Evolutionary conservation across 257 asterid genomes (phyloP), one percentile per base, ranked within the genome.

Genomic region (Solanum tacnaense): DNA sequence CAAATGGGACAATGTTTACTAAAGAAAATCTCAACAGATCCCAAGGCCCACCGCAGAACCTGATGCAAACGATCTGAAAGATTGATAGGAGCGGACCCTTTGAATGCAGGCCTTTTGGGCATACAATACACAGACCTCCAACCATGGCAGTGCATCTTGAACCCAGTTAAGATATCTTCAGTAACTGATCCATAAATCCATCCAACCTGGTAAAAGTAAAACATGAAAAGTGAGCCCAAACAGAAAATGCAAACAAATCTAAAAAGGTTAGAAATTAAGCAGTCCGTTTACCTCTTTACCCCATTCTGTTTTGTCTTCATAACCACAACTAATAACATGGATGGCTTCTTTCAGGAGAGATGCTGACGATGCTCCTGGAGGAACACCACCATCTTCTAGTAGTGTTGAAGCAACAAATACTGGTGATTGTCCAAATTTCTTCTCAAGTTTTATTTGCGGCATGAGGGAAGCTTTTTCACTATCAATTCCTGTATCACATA

Each of bases 231-330:
- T 85, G 62, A 85, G 90, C 73, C 31, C 68, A 36, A 31, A 81
- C 25, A 65, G 73, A 85, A 9, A 65, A 68, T 38, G 67, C 39
- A 6, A 83, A 21, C 84, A 25, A 83, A 39, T 44, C n/a, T 11
- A 84, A 70, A 9, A 27, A n/a, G 36, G 11, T 23, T 38, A n/a
- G 25, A 44, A 74, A 41, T 36, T 29, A 16, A 86, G 81, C 46
- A 84, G 36, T 60, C 4, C 3, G 9, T 25, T 29, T 41, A 94
- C 95, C 94, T 94, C 98, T 91, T 92, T 94, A 81, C 98, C 98
- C 98, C 98, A 94, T 86, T 94, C 96, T 0, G 98, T 82, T 92
- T 94, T 94, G 88, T 92, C 98, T 90, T 94, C 98, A 18, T 91
- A 94, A 34, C 98, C 96, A 84, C 95, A 92, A 79, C 94, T 92